phyloP scores from a whole-genome alignment of 2,329 filamentous ascomycete genomes.

The Neocatenulostroma microsporum region DNA sequence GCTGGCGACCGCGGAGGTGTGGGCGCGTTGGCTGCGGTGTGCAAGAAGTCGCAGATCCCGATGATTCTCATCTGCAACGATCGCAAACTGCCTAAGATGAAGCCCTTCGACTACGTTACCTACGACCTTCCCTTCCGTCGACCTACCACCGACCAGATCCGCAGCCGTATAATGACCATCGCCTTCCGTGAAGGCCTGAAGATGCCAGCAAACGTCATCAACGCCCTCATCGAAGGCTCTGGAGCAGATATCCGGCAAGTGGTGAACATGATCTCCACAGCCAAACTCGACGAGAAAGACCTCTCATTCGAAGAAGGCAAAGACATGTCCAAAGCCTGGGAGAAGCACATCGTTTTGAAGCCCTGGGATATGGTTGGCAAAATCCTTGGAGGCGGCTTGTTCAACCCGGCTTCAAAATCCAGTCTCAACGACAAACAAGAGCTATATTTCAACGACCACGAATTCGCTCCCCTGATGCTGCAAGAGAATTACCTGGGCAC shows the following conservation, averaged over 20 bases:
- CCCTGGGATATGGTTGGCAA: constrained; percentile 97
- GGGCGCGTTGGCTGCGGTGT: constrained; percentile 84
- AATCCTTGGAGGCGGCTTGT: constrained; percentile 81
- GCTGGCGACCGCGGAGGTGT: constrained; percentile 93
- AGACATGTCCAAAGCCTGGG: constrained; percentile 94
- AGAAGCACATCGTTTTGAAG: constrained; percentile 94
- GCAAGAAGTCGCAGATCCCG: constrained; percentile 89
- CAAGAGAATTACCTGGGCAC: constrained; percentile 95
- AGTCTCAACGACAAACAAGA: constrained; percentile 97
- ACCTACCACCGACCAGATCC: constrained; percentile 83
- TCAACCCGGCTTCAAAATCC: constrained; percentile 70
- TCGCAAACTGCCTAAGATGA: constrained; percentile 89
- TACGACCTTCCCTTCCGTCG: constrained; percentile 81
- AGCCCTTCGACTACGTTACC: constrained; percentile 82
- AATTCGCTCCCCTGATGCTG: constrained; percentile 95
- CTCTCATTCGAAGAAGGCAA: constrained; percentile 84
- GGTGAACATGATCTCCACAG: constrained; percentile 95
- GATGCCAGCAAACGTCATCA: constrained; percentile 72
- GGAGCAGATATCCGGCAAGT: constrained; percentile 95
- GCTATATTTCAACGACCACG: constrained; percentile 98
- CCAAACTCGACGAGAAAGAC: constrained; percentile 73
- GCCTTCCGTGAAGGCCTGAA: constrained; percentile 86
- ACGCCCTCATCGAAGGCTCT: constrained; percentile 90
- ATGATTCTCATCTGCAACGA: constrained; percentile 99
- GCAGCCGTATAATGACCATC: constrained; percentile 89